A percentile compares a stretch with the other conserved stretches of the same genome.
phyloP scores from a whole-genome alignment of 2,329 filamentous ascomycete genomes.

The Fonsecaea erecta region DNA sequence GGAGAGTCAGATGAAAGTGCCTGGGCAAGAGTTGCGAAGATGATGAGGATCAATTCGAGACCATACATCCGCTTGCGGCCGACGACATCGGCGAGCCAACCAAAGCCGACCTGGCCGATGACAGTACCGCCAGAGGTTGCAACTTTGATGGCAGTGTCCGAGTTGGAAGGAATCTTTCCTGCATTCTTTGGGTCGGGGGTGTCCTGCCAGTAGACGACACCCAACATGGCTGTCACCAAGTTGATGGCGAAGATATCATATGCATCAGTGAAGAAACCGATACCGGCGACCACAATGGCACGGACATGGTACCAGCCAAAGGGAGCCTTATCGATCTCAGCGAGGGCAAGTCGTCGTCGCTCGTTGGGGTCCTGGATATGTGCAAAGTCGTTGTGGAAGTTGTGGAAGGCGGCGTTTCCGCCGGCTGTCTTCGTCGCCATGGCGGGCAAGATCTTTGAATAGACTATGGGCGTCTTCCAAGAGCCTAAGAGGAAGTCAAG shows the following conservation, averaged over 20 bases:
- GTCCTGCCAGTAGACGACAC: conserved; percentile 74
- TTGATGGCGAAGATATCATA: conserved; percentile 83
- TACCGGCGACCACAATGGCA: conserved; percentile 75
- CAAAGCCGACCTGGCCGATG: conserved; percentile 79
- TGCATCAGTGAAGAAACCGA: conserved; percentile 87
- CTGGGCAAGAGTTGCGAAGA: conserved; percentile 76
- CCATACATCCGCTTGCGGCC: conserved; percentile 86
- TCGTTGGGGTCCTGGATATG: conserved; percentile 72
- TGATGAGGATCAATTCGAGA: conserved; percentile 78
- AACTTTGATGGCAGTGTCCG: conserved; percentile 84
- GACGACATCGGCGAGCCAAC: conserved; percentile 75
- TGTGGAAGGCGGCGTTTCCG: conserved; percentile 66
- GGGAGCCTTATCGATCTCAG: conserved; percentile 56
- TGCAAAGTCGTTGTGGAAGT: conserved; percentile 76
- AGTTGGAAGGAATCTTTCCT: conserved; percentile 64
- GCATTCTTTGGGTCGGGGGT: conserved; percentile 47
- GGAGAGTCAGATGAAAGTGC: conserved; percentile 67
- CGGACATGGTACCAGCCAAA: conserved; percentile 75
- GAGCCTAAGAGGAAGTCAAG: conserved; percentile 16
- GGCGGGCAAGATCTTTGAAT: conserved; percentile 8
- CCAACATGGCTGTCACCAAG: conserved; percentile 74
- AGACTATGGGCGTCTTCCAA: background rate
- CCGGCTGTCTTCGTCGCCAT: conserved; percentile 33
- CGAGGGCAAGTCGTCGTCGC: conserved; percentile 76
- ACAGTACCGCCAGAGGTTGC: conserved; percentile 83